Percentiles rank a stretch among this genome's conserved stretches.
phyloP scores from a whole-genome alignment of 768 basidiomycete species.

The Suillus subluteus region DNA sequence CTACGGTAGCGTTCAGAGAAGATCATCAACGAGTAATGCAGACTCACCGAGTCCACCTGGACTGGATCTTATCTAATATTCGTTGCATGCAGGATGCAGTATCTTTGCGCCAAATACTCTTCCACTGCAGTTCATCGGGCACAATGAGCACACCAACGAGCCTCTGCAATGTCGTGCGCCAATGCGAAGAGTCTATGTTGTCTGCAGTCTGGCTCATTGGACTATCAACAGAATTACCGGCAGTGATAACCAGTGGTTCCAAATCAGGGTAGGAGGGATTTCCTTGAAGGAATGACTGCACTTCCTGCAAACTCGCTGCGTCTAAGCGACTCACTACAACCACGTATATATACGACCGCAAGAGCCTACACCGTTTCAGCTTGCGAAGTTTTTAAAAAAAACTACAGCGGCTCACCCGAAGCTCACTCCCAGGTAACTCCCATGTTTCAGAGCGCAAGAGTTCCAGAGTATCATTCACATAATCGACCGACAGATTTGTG shows the following conservation, averaged over 20 bases:
- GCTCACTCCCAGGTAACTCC: constrained; percentile 35
- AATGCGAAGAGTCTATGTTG: not conserved
- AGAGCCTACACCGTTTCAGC: constrained; percentile 19
- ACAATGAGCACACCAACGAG: not conserved
- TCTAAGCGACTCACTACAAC: constrained; percentile 35
- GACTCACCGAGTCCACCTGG: constrained; percentile 9
- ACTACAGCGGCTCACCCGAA: constrained; percentile 31
- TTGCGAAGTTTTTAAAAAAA: not conserved
- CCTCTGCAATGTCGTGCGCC: not conserved
- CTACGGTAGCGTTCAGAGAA: constrained; percentile 29
- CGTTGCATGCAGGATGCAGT: not conserved
- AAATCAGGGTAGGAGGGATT: constrained; percentile 22
- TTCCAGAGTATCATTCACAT: constrained; percentile 34
- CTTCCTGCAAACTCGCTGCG: constrained; percentile 23
- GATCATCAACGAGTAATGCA: not conserved
- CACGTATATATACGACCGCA: constrained; percentile 34
- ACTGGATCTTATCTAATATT: not conserved
- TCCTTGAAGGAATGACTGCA: constrained; percentile 23
- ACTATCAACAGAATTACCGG: not conserved
- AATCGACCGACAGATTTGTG: not conserved
- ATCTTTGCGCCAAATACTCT: not conserved
- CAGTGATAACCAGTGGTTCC: constrained; percentile 14
- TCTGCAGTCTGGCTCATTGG: not conserved
- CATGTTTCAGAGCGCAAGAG: constrained; percentile 44
- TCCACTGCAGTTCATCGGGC: constrained; percentile 3